Conservation (phyloP, 2,329 filamentous ascomycete genomes). For the Neonectria hederae region DNA sequence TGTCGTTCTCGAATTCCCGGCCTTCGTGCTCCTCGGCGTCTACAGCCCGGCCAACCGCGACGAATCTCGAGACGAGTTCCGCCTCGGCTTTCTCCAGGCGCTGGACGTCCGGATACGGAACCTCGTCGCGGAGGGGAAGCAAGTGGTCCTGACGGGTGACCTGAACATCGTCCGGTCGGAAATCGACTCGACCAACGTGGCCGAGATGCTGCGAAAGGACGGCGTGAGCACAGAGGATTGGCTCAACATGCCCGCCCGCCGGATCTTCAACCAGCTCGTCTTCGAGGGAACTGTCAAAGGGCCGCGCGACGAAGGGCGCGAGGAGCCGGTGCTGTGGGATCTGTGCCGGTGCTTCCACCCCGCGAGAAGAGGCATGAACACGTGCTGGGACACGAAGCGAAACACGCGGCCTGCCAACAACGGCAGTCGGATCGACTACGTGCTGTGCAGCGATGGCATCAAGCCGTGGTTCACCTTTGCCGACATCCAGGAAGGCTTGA, state of each 20-base stretch:
- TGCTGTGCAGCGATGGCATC: constrained; percentile 83
- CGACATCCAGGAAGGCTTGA: constrained; percentile 91
- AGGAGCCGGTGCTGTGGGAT: constrained; percentile 81
- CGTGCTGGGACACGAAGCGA: constrained; percentile 94
- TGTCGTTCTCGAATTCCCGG: constrained; percentile 90
- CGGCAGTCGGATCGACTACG: constrained; percentile 92
- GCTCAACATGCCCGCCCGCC: constrained; percentile 74
- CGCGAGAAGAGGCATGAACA: constrained; percentile 88
- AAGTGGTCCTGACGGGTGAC: constrained; percentile 87
- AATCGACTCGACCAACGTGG: constrained; percentile 79
- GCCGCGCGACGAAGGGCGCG: constrained; percentile 73
- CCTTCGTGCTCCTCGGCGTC: constrained; percentile 91
- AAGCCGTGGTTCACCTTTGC: constrained; percentile 81
- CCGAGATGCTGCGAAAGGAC: constrained; percentile 77
- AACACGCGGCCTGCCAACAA: constrained; percentile 97
- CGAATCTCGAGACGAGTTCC: constrained; percentile 83
- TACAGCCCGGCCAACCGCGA: constrained; percentile 93
- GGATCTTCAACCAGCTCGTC: constrained; percentile 87
- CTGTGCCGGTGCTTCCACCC: constrained; percentile 85
- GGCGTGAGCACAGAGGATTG: constrained; percentile 76
- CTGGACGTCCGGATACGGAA: constrained; percentile 89
- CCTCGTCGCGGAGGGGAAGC: constrained; percentile 80
- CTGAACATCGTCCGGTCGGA: constrained; percentile 79
- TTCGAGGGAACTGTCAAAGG: constrained; percentile 75
- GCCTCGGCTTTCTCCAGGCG: constrained; percentile 79